phyloP scores from a whole-genome alignment of 257 asterid genomes.

The Solanum clarkiae region DNA sequence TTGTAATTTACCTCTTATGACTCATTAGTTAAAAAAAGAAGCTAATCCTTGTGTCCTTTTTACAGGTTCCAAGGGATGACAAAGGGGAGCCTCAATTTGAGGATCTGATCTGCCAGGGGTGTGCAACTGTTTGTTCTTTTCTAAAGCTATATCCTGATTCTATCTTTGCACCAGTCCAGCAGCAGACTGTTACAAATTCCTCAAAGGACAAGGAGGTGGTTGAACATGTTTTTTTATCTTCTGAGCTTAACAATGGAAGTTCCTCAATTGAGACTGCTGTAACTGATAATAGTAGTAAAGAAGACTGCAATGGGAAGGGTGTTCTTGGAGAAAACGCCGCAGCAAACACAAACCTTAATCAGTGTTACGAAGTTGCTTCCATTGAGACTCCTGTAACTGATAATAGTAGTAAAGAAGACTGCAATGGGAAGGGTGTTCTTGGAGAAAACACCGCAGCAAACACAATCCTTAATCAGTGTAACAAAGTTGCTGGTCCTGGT shows the following conservation, averaged over 20 bases:
- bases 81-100: constrained; percentile 82
- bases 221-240: constrained; percentile 27
- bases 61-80: constrained; percentile 77
- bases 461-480: constrained; percentile 4
- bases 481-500: constrained; percentile 34
- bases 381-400: constrained; percentile 1
- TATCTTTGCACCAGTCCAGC: constrained; percentile 16
- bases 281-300: constrained; percentile 6
- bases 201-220: constrained; percentile 25
- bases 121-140: constrained; percentile 57
- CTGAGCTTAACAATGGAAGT: constrained; percentile 12
- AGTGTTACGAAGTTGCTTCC: background rate
- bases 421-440: constrained; percentile 1
- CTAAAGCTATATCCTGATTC: constrained; percentile 51
- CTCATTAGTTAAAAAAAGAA: background rate
- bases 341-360: too few relatives aligned
- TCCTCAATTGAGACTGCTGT: constrained; percentile 7
- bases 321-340: background rate
- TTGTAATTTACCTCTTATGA: background rate
- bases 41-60: background rate
- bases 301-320: constrained; percentile 4
- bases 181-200: constrained; percentile 8
- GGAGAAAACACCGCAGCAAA: background rate
- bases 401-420: constrained; percentile 9
- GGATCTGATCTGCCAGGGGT: constrained; percentile 74